Conservation (phyloP, 2,329 filamentous ascomycete species). For the Aspergillus quadricinctus region DNA sequence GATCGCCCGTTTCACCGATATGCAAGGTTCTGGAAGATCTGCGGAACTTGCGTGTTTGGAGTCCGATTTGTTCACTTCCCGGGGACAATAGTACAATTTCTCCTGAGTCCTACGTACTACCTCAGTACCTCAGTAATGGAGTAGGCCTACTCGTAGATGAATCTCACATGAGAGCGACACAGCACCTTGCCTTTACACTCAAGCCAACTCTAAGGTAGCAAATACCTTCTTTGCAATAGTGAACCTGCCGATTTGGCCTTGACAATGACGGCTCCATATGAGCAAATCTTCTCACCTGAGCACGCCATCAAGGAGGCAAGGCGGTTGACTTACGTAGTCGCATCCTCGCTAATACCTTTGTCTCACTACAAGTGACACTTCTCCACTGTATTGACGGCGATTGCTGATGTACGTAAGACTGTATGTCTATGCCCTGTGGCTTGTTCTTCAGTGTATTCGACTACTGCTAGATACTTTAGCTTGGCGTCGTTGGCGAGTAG, state of each 20-base stretch:
- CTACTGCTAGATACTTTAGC: no score
- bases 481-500: not conserved
- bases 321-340: not conserved
- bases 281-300: slow-evolving; percentile 6
- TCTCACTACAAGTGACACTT: not conserved
- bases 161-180: not conserved
- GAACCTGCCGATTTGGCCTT: not conserved
- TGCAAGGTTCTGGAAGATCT: slow-evolving; percentile 7
- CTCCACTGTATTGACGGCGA: not conserved
- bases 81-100: not conserved
- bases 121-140: not conserved
- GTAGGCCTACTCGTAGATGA: no score
- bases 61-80: not conserved
- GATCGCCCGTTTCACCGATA: slow-evolving; percentile 1
- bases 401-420: not conserved
- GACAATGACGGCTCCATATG: not conserved
- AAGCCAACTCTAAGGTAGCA: not conserved
- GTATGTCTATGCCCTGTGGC: no score
- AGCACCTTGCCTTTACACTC: not conserved
- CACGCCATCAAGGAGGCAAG: slow-evolving; percentile 13
- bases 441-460: no score
- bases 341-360: not conserved
- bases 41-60: not conserved
- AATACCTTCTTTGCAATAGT: not conserved
- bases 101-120: not conserved